Base-by-base conservation (phyloP, 768 basidiomycete genomes). In the Lactarius vividus region DNA sequence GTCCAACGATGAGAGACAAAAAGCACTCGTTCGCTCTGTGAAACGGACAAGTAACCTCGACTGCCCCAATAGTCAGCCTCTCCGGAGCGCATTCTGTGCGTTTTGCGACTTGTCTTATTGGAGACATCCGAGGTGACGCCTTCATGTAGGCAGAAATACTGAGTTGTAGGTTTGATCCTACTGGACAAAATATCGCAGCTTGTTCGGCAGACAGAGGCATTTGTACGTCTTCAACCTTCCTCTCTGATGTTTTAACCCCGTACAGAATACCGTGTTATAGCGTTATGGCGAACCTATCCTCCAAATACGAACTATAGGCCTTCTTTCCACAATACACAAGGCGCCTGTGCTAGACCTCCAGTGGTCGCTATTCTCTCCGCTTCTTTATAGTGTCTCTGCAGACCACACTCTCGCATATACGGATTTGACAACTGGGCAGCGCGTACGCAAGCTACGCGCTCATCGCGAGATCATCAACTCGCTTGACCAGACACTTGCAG, bases 221-320 rank as follows among this genome's bases (percentile, higher is more conserved):
- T 69, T 96, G 95, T 93, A 72, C 76, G 93, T 86, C 5, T 35
- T 35, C 23, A 57, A n/a, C 23, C 16, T 2, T 15, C 10, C 46
- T 63, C 29, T 59, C 33, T 67, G 63, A 26, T 66, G 15, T 57
- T 59, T 52, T 29, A 60, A 52, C 15, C 52, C 62, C 31, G 42
- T n/a, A 55, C 15, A 10, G 23, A 53, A 55, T 35, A 6, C 37
- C 7, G 9, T 20, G 37, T 56, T 57, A 54, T 64, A 94, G 92
- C 94, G 0, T 76, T 96, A 57, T 97, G 95, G 95, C 81, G 88
- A 70, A 96, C 94, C 1, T 97, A 96, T 64, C 79, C 93, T 18
- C 94, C 95, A 8, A 95, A 96, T 72, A 91, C 85, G 28, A 98
- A 98, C 82, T 98, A 96, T 71, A n/a, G 96, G 87, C 28, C 84